Base-by-base conservation (phyloP, 192 early-diverging fungal genomes). In the Coemansia reversa region DNA sequence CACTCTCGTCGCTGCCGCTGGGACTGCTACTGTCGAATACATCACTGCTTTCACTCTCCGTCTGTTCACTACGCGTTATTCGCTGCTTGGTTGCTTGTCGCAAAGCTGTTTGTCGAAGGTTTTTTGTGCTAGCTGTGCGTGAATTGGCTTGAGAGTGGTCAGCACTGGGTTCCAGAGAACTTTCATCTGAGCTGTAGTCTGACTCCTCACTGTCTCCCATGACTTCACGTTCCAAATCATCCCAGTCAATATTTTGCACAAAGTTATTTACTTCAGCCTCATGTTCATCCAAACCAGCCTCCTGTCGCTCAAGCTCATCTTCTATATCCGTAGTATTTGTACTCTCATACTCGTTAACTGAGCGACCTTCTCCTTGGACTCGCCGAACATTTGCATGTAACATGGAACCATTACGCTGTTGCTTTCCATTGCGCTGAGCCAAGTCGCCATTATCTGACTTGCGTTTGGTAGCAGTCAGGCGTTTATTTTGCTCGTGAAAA, bases 231-330 rank as follows among this genome's bases (percentile, higher is more conserved):
- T 88, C 86, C 57, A 82, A 62, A 39, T 86, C 73, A 51, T 85
- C 79, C 62, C 84, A 85, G 56, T 86, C 76, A 39, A 80, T 64
- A 19, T 78, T 83, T 52, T 84, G 81, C 22, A 90, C 68, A 61
- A 88, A 88, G 23, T 71, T 67, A 12, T 81, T 70, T 25, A 83
- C 65, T 60, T 85, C 77, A 52, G 60, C 75, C 29, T 79, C 83
- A 65, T 84, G 81, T 32, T 81, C 79, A 14, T 64, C 73, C 24
- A 85, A 67, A 2, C 71, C 68, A 2, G 76, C 75, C 25, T 82
- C 78, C 45, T 83, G 74, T 52, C 83, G 72, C 51, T 83, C 74
- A 22, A 78, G 76, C 58, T 76, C 70, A n/a, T 70, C 73, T 25
- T 83, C 84, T 20, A 83, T 62, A 16, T 79, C 74, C 1, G 67